These are phyloP conservation scores for Petunia hybrid DNA, from an alignment of 305 asterid species.

Conservation along the genomic window DNA sequence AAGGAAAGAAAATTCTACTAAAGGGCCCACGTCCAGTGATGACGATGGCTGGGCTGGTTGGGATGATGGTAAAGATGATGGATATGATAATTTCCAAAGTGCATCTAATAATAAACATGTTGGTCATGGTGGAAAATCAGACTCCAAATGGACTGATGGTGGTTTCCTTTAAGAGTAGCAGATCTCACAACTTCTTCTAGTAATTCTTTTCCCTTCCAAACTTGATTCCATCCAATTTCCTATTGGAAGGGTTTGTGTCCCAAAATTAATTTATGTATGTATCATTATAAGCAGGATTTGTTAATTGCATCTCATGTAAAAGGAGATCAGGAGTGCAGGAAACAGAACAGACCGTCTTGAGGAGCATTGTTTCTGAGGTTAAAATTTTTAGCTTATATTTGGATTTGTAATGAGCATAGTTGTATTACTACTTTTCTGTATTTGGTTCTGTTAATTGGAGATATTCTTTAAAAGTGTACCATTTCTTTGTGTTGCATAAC, in stretches of 20 bases:
- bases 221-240: slow-evolving; percentile 32
- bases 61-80: slow-evolving; percentile 88
- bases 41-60: slow-evolving; percentile 96
- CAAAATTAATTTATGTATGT: slow-evolving; percentile 38
- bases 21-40: slow-evolving; percentile 51
- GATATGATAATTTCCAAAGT: slow-evolving; percentile 57
- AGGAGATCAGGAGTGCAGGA: slow-evolving; percentile 25
- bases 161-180: slow-evolving; percentile 69
- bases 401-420: slow-evolving; percentile 35
- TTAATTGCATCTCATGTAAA: slow-evolving; percentile 29
- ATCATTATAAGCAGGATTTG: slow-evolving; percentile 31
- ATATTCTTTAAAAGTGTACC: slow-evolving; percentile 2
- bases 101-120: slow-evolving; percentile 50
- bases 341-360: slow-evolving; percentile 28
- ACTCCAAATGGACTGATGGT: slow-evolving; percentile 74
- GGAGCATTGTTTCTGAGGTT: slow-evolving; percentile 29
- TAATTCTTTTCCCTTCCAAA: slow-evolving; percentile 40
- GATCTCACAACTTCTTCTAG: neutral
- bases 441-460: neutral
- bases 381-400: slow-evolving; percentile 33
- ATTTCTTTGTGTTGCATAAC: slow-evolving; percentile 2
- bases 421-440: slow-evolving; percentile 23
- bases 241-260: slow-evolving; percentile 43
- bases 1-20: slow-evolving; percentile 57
- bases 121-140: slow-evolving; percentile 67